These are phyloP conservation scores for Entelexis sorbosivorans DNA, from an alignment of 1,139 yeast species.

Conservation along the genomic window DNA sequence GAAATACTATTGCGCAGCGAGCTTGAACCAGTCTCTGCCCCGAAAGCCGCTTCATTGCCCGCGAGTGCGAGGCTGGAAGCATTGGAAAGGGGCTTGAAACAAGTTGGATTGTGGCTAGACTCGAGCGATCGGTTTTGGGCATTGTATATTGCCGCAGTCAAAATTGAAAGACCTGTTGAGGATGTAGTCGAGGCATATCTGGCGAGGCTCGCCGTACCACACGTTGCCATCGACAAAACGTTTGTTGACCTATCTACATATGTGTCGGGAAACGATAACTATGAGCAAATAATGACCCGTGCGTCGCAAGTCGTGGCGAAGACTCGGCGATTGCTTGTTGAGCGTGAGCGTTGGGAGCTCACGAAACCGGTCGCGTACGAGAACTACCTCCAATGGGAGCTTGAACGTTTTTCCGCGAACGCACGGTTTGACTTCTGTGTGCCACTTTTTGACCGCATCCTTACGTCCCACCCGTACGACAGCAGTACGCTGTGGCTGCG, in stretches of 20 bases:
- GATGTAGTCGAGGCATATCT: not conserved
- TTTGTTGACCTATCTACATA: not conserved
- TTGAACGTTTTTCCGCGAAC: not conserved
- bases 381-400: not conserved
- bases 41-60: too few relatives aligned
- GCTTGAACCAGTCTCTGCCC: not conserved
- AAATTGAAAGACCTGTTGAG: not conserved
- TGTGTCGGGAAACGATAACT: not conserved
- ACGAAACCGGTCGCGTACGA: not conserved
- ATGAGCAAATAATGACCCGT: not conserved
- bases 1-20: not conserved
- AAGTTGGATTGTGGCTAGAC: not conserved
- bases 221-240: not conserved
- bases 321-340: not conserved
- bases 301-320: not conserved
- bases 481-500: not conserved
- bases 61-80: too few relatives aligned
- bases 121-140: slow-evolving; percentile 3
- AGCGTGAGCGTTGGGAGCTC: slow-evolving; percentile 7
- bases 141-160: not conserved
- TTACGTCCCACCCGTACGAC: not conserved
- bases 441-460: slow-evolving; percentile 2
- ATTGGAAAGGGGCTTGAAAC: not conserved
- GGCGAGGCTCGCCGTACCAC: not conserved
- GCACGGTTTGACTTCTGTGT: slow-evolving; percentile 3